Evolutionary conservation across 2,329 filamentous ascomycete genomes (phyloP).

Genomic region (Penicillium paneum): DNA sequence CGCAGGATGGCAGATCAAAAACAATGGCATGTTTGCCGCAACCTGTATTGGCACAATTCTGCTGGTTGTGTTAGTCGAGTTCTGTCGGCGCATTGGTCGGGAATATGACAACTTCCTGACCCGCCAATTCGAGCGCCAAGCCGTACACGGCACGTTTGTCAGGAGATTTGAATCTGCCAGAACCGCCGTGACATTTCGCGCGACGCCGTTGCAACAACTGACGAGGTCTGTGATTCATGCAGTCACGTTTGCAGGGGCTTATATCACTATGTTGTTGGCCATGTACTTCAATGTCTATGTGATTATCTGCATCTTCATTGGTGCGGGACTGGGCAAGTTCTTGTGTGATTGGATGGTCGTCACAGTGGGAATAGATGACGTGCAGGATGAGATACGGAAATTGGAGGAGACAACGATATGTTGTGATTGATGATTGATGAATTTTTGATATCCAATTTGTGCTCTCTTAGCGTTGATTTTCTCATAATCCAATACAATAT

Average conservation of each 20-base stretch:
- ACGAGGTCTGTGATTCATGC: conserved; percentile 16
- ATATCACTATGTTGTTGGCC: conserved; percentile 19
- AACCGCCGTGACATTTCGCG: conserved; percentile 14
- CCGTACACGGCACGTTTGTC: conserved; percentile 10
- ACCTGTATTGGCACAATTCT: conserved; percentile 19
- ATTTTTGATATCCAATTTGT: background rate
- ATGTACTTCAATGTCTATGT: conserved; percentile 23
- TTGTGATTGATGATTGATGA: conserved; percentile 10
- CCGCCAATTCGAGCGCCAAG: conserved; percentile 23
- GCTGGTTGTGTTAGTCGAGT: conserved; percentile 16
- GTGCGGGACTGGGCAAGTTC: conserved; percentile 20
- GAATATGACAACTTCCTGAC: conserved; percentile 19
- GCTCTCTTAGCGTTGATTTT: background rate
- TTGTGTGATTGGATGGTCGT: conserved; percentile 25
- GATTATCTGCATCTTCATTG: conserved; percentile 22
- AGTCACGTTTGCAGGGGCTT: conserved; percentile 18
- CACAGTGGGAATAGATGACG: conserved; percentile 11
- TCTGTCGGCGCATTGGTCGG: conserved; percentile 15
- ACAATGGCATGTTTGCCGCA: conserved; percentile 21
- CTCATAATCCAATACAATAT: background rate
- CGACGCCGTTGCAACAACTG: conserved; percentile 17
- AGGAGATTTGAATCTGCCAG: conserved; percentile 4
- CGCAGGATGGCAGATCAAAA: conserved; percentile 18
- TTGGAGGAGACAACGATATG: conserved; percentile 21
- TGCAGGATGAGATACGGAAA: conserved; percentile 7